These are phyloP conservation scores for Gryganskiella cystojenkinii DNA, from an alignment of 192 early-diverging fungal genomes.

Conservation along the genomic window DNA sequence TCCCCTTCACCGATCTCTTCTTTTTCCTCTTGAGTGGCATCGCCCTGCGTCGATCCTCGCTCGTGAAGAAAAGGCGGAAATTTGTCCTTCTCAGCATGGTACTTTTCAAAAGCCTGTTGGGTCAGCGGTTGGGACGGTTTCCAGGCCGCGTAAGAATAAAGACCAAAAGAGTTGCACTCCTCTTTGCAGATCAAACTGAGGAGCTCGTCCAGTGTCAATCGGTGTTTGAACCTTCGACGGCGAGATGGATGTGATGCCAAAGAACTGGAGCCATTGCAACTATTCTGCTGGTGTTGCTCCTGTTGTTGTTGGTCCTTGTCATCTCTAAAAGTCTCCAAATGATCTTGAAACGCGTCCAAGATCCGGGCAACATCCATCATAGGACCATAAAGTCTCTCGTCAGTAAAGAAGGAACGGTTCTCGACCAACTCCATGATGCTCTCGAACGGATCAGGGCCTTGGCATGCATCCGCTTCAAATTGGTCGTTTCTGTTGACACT, in stretches of 20 bases:
- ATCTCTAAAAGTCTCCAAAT: background rate
- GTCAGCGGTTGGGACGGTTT: too few species aligned
- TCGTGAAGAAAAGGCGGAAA: too few species aligned
- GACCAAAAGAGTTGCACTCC: conserved; percentile 34
- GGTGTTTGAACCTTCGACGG: background rate
- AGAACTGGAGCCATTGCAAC: too few species aligned
- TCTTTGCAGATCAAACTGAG: conserved; percentile 8
- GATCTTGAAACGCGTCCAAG: conserved; percentile 17
- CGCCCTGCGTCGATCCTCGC: background rate
- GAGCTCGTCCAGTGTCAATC: conserved; percentile 7
- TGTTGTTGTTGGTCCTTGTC: background rate
- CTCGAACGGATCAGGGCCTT: background rate
- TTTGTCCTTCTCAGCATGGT: too few species aligned
- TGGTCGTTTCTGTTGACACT: background rate
- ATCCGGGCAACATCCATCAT: conserved; percentile 17
- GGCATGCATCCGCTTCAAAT: background rate
- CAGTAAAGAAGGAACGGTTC: background rate
- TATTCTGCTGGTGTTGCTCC: background rate
- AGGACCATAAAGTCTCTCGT: background rate
- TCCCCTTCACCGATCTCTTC: too few species aligned
- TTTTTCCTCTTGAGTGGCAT: too few species aligned
- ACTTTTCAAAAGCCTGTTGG: too few species aligned
- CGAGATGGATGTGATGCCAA: background rate
- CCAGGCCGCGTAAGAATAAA: conserved; percentile 9
- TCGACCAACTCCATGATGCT: conserved; percentile 4